Evolutionary conservation across 2,329 filamentous ascomycete species (phyloP).

Genomic region (Furcasterigmium sp.): DNA sequence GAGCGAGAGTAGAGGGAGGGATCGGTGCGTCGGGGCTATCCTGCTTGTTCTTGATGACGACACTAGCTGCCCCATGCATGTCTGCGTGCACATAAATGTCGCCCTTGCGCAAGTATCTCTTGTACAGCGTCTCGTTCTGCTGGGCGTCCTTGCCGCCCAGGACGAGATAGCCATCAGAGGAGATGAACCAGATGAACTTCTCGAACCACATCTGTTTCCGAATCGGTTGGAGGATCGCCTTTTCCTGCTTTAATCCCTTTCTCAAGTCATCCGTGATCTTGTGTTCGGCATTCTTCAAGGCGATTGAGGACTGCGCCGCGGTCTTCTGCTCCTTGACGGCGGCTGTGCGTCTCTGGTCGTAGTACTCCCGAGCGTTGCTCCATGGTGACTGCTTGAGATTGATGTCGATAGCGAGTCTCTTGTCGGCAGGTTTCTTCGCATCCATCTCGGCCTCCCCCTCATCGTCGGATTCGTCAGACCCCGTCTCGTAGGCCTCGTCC

Average conservation of each 20-base stretch:
- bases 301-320: constrained; percentile 70
- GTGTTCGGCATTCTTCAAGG: constrained; percentile 82
- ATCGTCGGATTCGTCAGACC: constrained; percentile 54
- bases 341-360: constrained; percentile 79
- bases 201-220: constrained; percentile 91
- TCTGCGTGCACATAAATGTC: constrained; percentile 93
- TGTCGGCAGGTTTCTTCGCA: constrained; percentile 37
- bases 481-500: constrained; percentile 57
- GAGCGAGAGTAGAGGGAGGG: constrained; percentile 82
- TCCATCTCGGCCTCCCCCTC: constrained; percentile 27
- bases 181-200: constrained; percentile 94
- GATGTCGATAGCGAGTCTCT: constrained; percentile 70
- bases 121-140: constrained; percentile 91
- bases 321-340: constrained; percentile 87
- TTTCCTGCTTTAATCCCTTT: constrained; percentile 86
- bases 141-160: constrained; percentile 82
- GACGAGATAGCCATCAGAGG: constrained; percentile 90
- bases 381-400: constrained; percentile 78
- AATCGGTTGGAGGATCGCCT: constrained; percentile 76
- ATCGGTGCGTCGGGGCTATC: constrained; percentile 77
- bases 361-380: constrained; percentile 88
- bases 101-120: constrained; percentile 76
- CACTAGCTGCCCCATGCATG: constrained; percentile 73
- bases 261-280: constrained; percentile 84
- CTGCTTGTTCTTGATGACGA: constrained; percentile 85